Base-by-base conservation (phyloP, 768 basidiomycete species). In the Fibroporia radiculosa region DNA sequence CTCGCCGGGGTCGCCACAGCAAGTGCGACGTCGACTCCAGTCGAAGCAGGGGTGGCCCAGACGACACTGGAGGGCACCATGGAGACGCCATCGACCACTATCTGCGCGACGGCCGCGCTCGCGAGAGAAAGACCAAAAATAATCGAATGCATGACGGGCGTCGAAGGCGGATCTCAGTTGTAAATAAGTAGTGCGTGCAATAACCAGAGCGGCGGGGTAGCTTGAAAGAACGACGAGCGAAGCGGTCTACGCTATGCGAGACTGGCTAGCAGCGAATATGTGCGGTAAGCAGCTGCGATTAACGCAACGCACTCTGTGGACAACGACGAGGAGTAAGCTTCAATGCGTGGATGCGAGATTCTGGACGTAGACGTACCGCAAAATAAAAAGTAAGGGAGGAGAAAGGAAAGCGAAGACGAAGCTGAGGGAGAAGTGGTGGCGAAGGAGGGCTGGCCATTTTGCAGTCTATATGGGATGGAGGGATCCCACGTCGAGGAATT, bases 221-320 rank as follows among this genome's bases (percentile, higher is more conserved):
- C 61, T 66, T 62, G 61, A 58, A 57, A 62, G 59, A 57, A 59
- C 60, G 50, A 58, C 46, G 59, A 56, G 58, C 62, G 64, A 58
- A 79, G 82, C 82, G 81, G 67, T 84, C 80, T 76, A 84, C 81
- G 81, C 82, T 77, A 64, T 64, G 65, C 51, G 64, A 49, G 68
- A 77, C 78, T 80, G 80, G 73, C 82, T 82, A 69, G 79, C 78
- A 83, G 80, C 60, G 56, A 60, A 68, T 65, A 61, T 57, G 59
- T 61, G 62, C 62, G 67, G 66, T 54, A 63, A 59, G 63, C 66
- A 64, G n/a, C 57, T 55, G 60, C 59, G 58, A 41, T 47, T 65
- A 65, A 62, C 70, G 48, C 48, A 45, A 72, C 71, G 71, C 66
- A 68, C 68, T 67, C 66, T 70, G 55, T n/a, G n/a, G n/a, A n/a